Conservation (phyloP, 768 basidiomycete genomes). For the Auriscalpium vulgare region DNA sequence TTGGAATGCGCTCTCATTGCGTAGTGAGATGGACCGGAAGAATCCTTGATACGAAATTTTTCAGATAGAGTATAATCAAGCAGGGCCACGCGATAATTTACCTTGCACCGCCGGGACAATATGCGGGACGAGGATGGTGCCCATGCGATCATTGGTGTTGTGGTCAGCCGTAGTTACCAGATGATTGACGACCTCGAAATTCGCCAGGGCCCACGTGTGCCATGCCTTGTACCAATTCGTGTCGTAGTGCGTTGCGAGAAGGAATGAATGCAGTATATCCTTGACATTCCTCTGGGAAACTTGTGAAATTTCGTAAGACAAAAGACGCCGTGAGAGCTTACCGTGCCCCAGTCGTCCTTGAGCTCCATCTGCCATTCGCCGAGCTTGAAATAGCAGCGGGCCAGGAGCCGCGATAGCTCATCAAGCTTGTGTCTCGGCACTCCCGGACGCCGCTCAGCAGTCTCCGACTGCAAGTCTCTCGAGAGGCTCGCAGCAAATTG, state of each 20-base stretch:
- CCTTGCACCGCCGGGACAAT: conserved; percentile 90
- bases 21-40: conserved; percentile 89
- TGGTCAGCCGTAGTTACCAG: conserved; percentile 61
- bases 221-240: conserved; percentile 99
- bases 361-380: conserved; percentile 90
- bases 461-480: conserved; percentile 62
- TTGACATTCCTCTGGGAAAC: conserved; percentile 58
- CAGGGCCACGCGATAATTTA: conserved; percentile 19
- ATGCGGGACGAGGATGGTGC: conserved; percentile 66
- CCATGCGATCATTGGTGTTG: conserved; percentile 48
- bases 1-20: conserved; percentile 86
- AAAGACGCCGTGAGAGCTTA: conserved; percentile 29
- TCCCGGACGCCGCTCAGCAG: conserved; percentile 40
- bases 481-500: conserved; percentile 74
- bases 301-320: not conserved
- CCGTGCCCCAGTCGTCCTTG: conserved; percentile 68
- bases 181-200: conserved; percentile 86
- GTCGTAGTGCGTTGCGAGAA: conserved; percentile 84
- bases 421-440: conserved; percentile 53
- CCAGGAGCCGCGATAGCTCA: conserved; percentile 77
- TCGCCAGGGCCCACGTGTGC: conserved; percentile 97
- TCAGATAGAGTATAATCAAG: not conserved
- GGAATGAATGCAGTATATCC: conserved; percentile 79
- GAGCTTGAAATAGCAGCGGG: conserved; percentile 92
- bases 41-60: conserved; percentile 46